These are phyloP conservation scores for Raffaelea deltoideospora DNA, from an alignment of 2,329 filamentous ascomycete genomes.

Conservation along the genomic window DNA sequence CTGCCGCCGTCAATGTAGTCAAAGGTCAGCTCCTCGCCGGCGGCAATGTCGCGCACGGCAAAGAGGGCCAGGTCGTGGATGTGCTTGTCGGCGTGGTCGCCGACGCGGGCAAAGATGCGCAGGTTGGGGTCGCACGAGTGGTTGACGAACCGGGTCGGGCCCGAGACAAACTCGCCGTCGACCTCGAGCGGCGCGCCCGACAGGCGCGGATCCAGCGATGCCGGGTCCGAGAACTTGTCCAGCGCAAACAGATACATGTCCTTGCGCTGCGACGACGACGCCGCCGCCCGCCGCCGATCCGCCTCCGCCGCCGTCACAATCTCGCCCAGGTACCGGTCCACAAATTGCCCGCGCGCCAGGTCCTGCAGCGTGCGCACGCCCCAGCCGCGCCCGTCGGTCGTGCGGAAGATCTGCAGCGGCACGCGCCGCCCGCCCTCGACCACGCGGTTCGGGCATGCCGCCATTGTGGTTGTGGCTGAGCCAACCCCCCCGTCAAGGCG, in stretches of 20 bases:
- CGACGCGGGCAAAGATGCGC: constrained; percentile 63
- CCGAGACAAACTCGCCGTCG: constrained; percentile 62
- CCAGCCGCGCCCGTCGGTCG: constrained; percentile 58
- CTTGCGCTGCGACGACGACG: constrained; percentile 44
- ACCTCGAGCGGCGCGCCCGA: constrained; percentile 42
- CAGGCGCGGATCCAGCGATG: constrained; percentile 40
- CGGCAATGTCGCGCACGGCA: constrained; percentile 48
- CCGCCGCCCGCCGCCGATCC: constrained; percentile 41
- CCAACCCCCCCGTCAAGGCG: no score
- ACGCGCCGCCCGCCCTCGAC: constrained; percentile 60
- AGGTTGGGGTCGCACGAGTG: constrained; percentile 70
- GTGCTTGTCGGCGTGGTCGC: constrained; percentile 58
- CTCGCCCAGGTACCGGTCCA: constrained; percentile 66
- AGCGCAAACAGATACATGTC: constrained; percentile 67
- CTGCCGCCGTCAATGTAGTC: constrained; percentile 59
- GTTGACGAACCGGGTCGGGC: constrained; percentile 69
- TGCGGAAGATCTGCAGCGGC: constrained; percentile 63
- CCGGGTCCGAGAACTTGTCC: constrained; percentile 57
- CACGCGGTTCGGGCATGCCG: constrained; percentile 54
- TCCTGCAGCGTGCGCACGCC: constrained; percentile 51
- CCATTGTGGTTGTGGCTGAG: no score
- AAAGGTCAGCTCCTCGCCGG: constrained; percentile 59
- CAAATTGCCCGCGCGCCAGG: constrained; percentile 58
- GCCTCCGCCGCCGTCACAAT: constrained; percentile 51
- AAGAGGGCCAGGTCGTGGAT: constrained; percentile 69